A percentile compares a stretch with the other conserved stretches of the same genome.
Conservation (phyloP, 1,284 basidiomycete genomes). For the Ganoderma multipileum region DNA sequence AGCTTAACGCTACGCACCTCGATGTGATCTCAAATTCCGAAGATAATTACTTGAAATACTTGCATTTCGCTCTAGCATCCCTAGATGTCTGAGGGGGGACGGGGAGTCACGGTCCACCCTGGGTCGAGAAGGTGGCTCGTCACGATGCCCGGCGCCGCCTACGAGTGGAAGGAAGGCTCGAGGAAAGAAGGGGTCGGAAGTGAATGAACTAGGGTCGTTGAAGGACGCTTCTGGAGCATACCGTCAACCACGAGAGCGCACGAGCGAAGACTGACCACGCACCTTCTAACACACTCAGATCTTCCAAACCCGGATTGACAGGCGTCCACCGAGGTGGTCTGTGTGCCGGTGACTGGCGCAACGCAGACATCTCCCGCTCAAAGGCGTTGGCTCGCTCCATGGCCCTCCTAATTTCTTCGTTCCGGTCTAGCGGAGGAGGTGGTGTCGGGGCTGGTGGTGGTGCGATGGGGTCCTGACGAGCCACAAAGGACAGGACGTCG, state of each 20-base stretch:
- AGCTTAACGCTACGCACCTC: background rate
- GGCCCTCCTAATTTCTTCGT: slow-evolving; percentile 14
- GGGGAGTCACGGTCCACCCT: background rate
- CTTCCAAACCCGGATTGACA: background rate
- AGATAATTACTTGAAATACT: background rate
- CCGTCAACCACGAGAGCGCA: background rate
- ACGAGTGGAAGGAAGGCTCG: background rate
- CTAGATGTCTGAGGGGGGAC: slow-evolving; percentile 3
- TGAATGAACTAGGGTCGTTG: no score
- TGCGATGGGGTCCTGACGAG: background rate
- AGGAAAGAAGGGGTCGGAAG: background rate
- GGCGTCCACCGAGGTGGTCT: slow-evolving; percentile 9
- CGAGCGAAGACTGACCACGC: background rate
- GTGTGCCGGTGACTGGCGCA: slow-evolving; percentile 23
- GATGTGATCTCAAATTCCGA: background rate
- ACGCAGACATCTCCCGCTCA: slow-evolving; percentile 26
- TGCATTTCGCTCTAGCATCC: background rate
- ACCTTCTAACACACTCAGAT: background rate
- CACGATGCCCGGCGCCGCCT: background rate
- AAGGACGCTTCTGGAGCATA: background rate
- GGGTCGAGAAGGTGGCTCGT: background rate
- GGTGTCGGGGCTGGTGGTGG: slow-evolving; percentile 1
- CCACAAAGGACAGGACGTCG: slow-evolving; percentile 6
- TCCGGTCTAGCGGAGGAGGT: background rate
- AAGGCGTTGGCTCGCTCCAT: slow-evolving; percentile 26